Evolutionary conservation across 371 early-diverging fungal species (phyloP), one percentile per base, ranked within the genome.

Genomic region (Phascolomyces articulosus): DNA sequence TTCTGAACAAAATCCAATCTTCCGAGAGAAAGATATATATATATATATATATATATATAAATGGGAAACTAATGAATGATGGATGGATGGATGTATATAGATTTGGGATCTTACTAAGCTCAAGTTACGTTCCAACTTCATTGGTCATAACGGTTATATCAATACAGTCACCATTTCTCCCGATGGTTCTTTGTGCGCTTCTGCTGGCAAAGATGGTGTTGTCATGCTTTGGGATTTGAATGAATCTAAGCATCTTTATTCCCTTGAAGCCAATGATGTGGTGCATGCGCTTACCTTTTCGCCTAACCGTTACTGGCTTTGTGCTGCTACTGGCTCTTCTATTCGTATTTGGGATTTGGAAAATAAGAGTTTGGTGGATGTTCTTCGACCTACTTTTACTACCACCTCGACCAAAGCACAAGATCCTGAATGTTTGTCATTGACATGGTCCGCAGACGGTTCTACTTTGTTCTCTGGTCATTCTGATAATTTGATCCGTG

Each of bases 281-380:
- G 94, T 99, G 87, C 93, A 98, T 87, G 91, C 97, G 74, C 88
- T 99, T 65, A 91, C 91, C 81, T 99, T 99, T 95, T 95, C 96
- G 66, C 97, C 98, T 77, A 98, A 97, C 93, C 93, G 98, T 67
- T 98, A 98, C 97, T 99, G 99, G 99, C 91, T 99, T 76, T 96
- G 97, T 88, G 98, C 98, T 75, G 99, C 98, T 83, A 98, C 98
- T 74, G 85, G 88, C 65, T 85, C 89, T 64, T 87, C 93, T 82
- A 97, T 99, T 91, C 96, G 93, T 92, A 95, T 99, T 88, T 98
- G 98, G 98, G 99, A 99, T 82, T 87, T 99, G 71, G 96, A 98
- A 85, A 91, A 90, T 87, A 97, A 98, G 93, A 87, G 90, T 47
- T 81, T 96, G 73, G 96, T 98, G 61, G 94, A 93, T 86, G 97